phyloP scores from a whole-genome alignment of 2,329 filamentous ascomycete species.

The Talaromyces sp. region DNA sequence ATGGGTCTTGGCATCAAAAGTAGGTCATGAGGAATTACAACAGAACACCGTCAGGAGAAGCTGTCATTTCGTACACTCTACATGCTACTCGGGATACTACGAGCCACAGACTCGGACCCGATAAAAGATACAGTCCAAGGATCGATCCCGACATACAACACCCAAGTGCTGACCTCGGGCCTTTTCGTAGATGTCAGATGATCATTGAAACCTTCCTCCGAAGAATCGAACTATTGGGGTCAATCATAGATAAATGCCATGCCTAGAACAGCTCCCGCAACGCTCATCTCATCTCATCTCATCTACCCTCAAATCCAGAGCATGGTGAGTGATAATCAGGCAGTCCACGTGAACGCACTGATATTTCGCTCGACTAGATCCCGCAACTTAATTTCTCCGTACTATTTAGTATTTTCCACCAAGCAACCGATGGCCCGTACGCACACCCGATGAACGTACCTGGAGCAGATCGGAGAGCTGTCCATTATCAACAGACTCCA shows the following conservation, averaged over 20 bases:
- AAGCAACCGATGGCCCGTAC: neutral
- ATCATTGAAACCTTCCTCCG: neutral
- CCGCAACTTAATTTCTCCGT: conserved; percentile 3
- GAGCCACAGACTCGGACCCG: neutral
- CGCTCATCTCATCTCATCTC: too few species aligned
- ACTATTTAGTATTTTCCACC: neutral
- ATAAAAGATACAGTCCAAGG: neutral
- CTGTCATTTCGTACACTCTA: neutral
- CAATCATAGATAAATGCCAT: neutral
- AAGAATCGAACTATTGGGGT: neutral
- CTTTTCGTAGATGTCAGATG: neutral
- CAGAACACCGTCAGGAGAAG: neutral
- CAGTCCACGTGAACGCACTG: neutral
- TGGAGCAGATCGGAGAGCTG: conserved; percentile 3
- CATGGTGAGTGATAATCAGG: neutral
- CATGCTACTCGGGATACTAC: neutral
- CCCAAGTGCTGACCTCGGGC: neutral
- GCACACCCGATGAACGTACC: neutral
- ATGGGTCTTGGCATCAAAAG: neutral
- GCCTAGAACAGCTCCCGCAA: neutral
- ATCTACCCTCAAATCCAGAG: neutral
- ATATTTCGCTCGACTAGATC: neutral
- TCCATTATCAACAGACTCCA: neutral
- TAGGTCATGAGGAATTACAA: neutral
- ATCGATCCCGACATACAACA: too few species aligned